A percentile compares a stretch with the other conserved stretches of the same genome.
These are phyloP conservation scores for Letharia columbiana DNA, from an alignment of 495 filamentous ascomycete genomes.

Conservation along the genomic window DNA sequence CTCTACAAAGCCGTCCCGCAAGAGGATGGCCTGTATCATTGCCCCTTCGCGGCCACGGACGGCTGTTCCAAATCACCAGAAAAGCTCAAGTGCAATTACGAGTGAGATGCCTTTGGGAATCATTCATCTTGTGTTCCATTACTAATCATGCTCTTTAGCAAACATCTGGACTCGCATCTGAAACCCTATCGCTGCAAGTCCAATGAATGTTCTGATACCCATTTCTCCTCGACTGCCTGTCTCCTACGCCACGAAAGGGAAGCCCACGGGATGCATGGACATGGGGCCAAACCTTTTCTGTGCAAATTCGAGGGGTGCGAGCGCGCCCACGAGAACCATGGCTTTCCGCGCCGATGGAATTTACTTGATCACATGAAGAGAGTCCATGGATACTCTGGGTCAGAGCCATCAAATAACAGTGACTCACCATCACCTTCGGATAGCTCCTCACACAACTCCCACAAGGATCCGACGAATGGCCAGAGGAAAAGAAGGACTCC, in stretches of 20 bases:
- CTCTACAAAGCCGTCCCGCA: constrained; percentile 65
- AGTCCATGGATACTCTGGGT: constrained; percentile 67
- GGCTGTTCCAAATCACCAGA: constrained; percentile 73
- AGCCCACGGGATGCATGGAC: constrained; percentile 88
- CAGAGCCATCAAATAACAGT: constrained; percentile 18
- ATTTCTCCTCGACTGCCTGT: constrained; percentile 87
- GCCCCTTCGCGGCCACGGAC: constrained; percentile 68
- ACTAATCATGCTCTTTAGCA: constrained; percentile 48
- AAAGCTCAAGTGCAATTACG: constrained; percentile 94
- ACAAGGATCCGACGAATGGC: neutral
- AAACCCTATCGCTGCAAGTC: constrained; percentile 91
- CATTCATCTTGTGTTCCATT: constrained; percentile 22
- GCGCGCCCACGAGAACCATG: constrained; percentile 65
- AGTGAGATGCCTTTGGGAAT: constrained; percentile 51
- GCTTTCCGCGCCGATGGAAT: constrained; percentile 91
- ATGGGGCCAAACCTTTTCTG: constrained; percentile 80
- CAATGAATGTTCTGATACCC: constrained; percentile 59
- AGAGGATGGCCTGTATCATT: constrained; percentile 77
- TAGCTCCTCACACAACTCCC: neutral
- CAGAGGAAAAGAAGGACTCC: constrained; percentile 23
- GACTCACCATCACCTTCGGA: constrained; percentile 17
- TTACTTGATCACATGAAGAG: constrained; percentile 89
- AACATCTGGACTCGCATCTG: constrained; percentile 88
- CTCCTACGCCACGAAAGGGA: constrained; percentile 92
- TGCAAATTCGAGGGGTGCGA: constrained; percentile 81